Base-by-base conservation (phyloP, 2,329 filamentous ascomycete genomes). In the Nemania diffusa region DNA sequence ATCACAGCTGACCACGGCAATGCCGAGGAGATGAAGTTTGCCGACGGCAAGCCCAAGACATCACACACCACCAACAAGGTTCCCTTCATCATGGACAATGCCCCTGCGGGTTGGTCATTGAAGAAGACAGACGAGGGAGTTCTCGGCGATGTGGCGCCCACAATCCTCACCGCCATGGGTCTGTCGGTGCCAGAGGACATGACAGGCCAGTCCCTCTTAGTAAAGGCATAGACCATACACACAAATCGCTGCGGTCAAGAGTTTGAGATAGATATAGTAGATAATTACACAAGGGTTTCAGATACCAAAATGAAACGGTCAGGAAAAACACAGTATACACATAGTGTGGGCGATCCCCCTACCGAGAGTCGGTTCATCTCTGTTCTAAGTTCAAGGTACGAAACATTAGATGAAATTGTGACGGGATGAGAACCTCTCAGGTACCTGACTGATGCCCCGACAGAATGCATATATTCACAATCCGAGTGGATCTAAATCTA, bases 31-130 rank as follows among this genome's bases (percentile, higher is more conserved):
- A 99, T 99, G 96, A 91, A 98, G 82, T 98, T 94, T 78, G 84
- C 92, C 74, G 92, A 97, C 79, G 94, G 94, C 79, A 97, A 93
- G 79, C 96, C 96, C 75, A 99, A 99, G 89, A 99, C 96, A 8
- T 95, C 92, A 58, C 96, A 99, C 86, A 99, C 96, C 52, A 94
- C 92, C 73, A 99, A 99, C 88, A 96, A 96, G 81, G 96, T 99
- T 60, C 96, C 96, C 9, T 95, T 99, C 79, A 89, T 98, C 81
- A 97, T 99, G 94, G 93, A 94, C 79, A 99, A 98, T 79, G 94
- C 94, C 8, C 96, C 96, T 46, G 87, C 92, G 78, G 92, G 92
- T 74, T 97, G 92, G 91, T 93, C 89, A 75, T 84, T 99, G 76
- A 91, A 93, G 85, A 91, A 94, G 83, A 85, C 88, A 64, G 78